Evolutionary conservation across 1,139 yeast genomes (phyloP).

Genomic region (Scheffersomyces illinoinensis): DNA sequence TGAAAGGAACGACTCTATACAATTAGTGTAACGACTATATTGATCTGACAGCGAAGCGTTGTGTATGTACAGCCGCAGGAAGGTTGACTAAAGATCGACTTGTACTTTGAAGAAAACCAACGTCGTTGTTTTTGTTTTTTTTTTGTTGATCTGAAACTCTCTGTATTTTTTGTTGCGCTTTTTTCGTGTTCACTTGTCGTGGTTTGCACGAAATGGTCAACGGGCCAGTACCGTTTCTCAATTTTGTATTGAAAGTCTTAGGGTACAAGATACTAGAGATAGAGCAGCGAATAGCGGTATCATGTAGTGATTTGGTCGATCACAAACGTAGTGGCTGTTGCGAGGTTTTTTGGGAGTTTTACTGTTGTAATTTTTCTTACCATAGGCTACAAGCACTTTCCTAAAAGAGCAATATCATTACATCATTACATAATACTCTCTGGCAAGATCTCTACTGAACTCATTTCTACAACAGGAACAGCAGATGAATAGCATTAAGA

Average conservation of each 20-base stretch:
- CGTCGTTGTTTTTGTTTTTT: not conserved
- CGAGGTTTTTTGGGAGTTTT: too few relatives aligned
- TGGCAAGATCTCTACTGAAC: too few relatives aligned
- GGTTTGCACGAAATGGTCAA: too few relatives aligned
- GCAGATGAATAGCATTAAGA: not conserved
- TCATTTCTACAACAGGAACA: too few relatives aligned
- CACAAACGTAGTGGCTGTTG: too few relatives aligned
- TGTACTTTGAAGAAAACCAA: not conserved
- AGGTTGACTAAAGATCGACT: not conserved
- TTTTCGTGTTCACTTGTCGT: not conserved
- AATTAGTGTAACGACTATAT: not conserved
- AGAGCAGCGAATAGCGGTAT: not conserved
- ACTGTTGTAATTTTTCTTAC: not conserved
- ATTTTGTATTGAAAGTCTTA: not conserved
- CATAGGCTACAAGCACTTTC: not conserved
- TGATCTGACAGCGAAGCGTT: not conserved
- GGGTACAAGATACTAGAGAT: not conserved
- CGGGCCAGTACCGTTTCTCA: too few relatives aligned
- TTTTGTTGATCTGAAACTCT: slow-evolving; percentile 1
- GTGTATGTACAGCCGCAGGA: not conserved
- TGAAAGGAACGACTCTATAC: not conserved
- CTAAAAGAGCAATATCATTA: not conserved
- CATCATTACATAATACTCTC: too few relatives aligned
- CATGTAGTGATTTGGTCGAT: too few relatives aligned
- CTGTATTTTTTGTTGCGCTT: not conserved